Conservation (phyloP, 148 eudicot species). For the Heliamphora exappendiculata region DNA sequence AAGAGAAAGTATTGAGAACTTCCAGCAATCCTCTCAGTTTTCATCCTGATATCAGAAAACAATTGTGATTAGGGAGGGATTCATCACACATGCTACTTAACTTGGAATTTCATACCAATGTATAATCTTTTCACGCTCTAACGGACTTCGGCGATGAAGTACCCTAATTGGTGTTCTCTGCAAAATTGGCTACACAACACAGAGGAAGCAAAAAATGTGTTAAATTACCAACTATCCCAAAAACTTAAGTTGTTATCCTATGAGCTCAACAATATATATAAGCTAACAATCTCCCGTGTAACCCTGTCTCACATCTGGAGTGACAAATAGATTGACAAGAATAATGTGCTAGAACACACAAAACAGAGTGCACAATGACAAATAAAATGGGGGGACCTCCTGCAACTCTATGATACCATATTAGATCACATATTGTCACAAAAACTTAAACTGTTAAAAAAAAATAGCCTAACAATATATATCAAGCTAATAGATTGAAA, state of each 20-base stretch:
- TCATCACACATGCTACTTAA: not conserved
- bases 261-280: not conserved
- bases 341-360: not conserved
- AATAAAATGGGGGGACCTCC: no score
- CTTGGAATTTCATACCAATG: conserved; percentile 53
- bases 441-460: no score
- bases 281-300: not conserved
- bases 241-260: not conserved
- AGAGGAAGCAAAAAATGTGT: conserved; percentile 1
- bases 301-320: not conserved
- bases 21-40: conserved; percentile 70
- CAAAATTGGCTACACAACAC: conserved; percentile 46
- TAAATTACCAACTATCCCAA: not conserved
- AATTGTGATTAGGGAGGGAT: conserved; percentile 9
- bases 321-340: not conserved
- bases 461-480: no score
- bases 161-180: conserved; percentile 96
- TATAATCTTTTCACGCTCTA: conserved; percentile 81
- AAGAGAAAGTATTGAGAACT: conserved; percentile 73
- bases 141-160: conserved; percentile 95
- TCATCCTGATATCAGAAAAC: conserved; percentile 60
- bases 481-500: no score
- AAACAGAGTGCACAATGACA: not conserved
- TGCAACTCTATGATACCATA: no score
- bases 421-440: no score